Evolutionary conservation across 2,329 filamentous ascomycete species (phyloP), one percentile per base, ranked within the genome.

Genomic region (Colletotrichum viniferum): DNA sequence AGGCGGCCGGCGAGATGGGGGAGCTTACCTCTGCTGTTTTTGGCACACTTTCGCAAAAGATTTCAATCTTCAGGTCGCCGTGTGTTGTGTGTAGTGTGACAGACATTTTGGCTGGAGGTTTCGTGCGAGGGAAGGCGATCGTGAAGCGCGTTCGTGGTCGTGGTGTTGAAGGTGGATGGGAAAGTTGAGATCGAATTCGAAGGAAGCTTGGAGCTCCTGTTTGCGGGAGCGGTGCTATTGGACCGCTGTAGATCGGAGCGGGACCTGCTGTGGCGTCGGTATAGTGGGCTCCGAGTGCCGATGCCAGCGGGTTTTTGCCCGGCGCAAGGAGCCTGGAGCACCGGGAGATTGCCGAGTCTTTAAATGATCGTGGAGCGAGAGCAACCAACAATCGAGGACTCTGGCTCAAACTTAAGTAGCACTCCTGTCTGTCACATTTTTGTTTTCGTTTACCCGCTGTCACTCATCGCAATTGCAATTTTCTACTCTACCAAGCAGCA

Each of bases 41-140:
- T 77, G 97, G 97, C 36, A 98, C 95, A 79, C 94, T 93, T 84
- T 98, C 95, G 87, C 96, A 98, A 87, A 98, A 98, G 79, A 99
- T 89, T 85, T 98, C 97, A 80, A 98, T 91, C 87, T 98, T 99
- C 83, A 99, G 90, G 85, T 97, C 94, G 82, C 97, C 97, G 69
- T 94, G 90, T 66, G 93, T 95, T 65, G 97, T 99, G 85, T 98
- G 96, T 16, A 99, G 90, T 13, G 92, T 93, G 77, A 93, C 90
- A 14, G 92, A 93, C 92, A 93, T 93, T 78, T 60, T 69, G 30
- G 14, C 36, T 21, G 3, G 28, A 63, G 38, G 58, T 10, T 48
- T 24, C 18, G 21, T 21, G 5, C 10, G 2, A 21, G 43, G 43
- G n/a, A 13, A n/a, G 43, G n/a, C 10, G 69, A 26, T 71, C 43